Evolutionary conservation across 208 protist species (phyloP).

Genomic region (Lotmaria passim): DNA sequence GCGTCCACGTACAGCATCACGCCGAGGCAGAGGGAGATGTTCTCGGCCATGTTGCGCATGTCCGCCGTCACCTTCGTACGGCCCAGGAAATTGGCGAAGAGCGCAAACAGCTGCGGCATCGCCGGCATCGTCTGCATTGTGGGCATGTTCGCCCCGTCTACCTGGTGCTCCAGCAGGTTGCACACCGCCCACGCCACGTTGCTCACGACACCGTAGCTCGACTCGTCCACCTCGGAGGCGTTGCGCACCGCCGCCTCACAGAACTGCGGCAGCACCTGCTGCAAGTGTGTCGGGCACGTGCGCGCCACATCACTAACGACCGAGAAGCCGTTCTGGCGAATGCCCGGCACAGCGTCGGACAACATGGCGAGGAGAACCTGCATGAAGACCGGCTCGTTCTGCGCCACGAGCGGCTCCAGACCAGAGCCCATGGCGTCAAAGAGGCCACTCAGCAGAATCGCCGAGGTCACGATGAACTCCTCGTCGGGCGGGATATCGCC

Average conservation of each 20-base stretch:
- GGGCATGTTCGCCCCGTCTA: conserved; percentile 55
- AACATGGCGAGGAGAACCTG: conserved; percentile 56
- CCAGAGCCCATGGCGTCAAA: conserved; percentile 78
- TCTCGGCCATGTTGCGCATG: conserved; percentile 89
- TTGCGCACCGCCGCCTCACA: conserved; percentile 57
- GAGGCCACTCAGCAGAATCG: conserved; percentile 74
- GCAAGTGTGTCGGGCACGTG: conserved; percentile 56
- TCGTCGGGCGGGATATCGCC: conserved; percentile 57
- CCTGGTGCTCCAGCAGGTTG: conserved; percentile 76
- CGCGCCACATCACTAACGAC: conserved; percentile 74
- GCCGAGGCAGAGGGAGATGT: conserved; percentile 78
- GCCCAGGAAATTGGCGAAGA: conserved; percentile 50
- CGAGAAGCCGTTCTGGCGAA: conserved; percentile 79
- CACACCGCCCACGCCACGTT: conserved; percentile 85
- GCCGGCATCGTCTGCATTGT: conserved; percentile 47
- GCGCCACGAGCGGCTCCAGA: conserved; percentile 64
- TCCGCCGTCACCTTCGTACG: conserved; percentile 47
- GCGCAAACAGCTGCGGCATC: conserved; percentile 56
- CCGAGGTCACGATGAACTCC: conserved; percentile 79
- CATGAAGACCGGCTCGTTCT: conserved; percentile 61
- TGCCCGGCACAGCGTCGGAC: conserved; percentile 52
- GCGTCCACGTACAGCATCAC: conserved; percentile 65
- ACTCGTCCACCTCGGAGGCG: conserved; percentile 44
- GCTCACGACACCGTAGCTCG: conserved; percentile 63
- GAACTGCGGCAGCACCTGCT: conserved; percentile 50